Percentiles rank a stretch among this genome's conserved stretches.
These are phyloP conservation scores for Botrytis fragariae DNA, from an alignment of 2,329 filamentous ascomycete species.

Conservation along the genomic window DNA sequence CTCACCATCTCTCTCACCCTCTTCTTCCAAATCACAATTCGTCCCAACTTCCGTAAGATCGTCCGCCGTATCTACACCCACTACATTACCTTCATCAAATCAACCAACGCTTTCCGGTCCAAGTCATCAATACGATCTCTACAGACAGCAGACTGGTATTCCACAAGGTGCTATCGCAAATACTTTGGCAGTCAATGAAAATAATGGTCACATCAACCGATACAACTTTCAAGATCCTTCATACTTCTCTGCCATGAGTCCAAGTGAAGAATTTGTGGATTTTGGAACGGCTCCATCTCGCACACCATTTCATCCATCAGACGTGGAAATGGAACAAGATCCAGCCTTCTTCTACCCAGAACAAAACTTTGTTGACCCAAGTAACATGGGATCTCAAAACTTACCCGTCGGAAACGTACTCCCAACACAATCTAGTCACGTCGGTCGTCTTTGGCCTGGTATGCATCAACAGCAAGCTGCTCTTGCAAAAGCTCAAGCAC, in stretches of 20 bases:
- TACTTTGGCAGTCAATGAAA: constrained; percentile 74
- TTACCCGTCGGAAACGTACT: constrained; percentile 45
- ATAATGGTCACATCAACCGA: constrained; percentile 48
- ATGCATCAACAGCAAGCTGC: constrained; percentile 90
- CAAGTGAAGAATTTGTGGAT: constrained; percentile 66
- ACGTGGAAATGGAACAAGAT: constrained; percentile 68
- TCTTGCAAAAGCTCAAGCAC: constrained; percentile 67
- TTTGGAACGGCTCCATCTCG: constrained; percentile 66
- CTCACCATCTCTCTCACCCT: constrained; percentile 59
- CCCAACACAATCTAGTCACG: constrained; percentile 51
- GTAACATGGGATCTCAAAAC: constrained; percentile 61
- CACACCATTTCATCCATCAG: constrained; percentile 57
- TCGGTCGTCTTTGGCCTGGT: constrained; percentile 82
- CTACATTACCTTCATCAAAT: constrained; percentile 47
- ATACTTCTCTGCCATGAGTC: constrained; percentile 51
- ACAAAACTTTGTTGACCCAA: constrained; percentile 68
- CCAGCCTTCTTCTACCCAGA: constrained; percentile 64
- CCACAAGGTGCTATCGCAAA: constrained; percentile 79
- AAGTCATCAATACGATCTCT: constrained; percentile 91
- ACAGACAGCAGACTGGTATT: constrained; percentile 93
- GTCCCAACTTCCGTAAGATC: constrained; percentile 39
- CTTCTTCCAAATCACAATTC: constrained; percentile 53
- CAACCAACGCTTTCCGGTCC: constrained; percentile 69
- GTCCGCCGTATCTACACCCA: constrained; percentile 53
- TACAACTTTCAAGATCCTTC: constrained; percentile 46